Evolutionary conservation across 768 basidiomycete genomes (phyloP), one percentile per base, ranked within the genome.

Genomic region (Coprinopsis marcescibilis): DNA sequence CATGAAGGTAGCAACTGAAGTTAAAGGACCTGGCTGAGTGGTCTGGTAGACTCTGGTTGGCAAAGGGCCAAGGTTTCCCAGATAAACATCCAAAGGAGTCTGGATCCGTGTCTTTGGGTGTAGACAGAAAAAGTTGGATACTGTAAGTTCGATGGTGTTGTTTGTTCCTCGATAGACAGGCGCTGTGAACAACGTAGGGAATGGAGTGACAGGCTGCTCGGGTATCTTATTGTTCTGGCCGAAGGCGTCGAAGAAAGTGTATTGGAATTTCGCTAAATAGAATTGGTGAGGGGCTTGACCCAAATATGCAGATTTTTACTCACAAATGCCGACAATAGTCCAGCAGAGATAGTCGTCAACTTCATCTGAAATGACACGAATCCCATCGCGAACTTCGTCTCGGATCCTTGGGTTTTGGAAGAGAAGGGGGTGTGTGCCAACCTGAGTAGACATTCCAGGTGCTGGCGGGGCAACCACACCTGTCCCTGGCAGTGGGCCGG

Each of bases 301-400:
- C 39, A n/a, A n/a, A n/a, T 46, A 49, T 39, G 49, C 17, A 33
- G 15, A 43, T n/a, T 42, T 17, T 57, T 51, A 70, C 86, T 65
- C 66, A 93, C 93, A 90, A 43, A 95, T 93, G 30, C 93, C 90
- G 53, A 92, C 90, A 55, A 96, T 93, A 11, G 90, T 91, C 93
- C 93, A 96, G 58, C 89, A 91, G 48, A 94, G 69, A 70, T 91
- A 94, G 60, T 96, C 93, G 60, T 96, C 92, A 4, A 96, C 89
- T 64, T 91, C 88, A 56, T 95, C 92, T 19, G 80, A 84, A 45
- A 89, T 78, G 25, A 81, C 66, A 45, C 78, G 78, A 39, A 80
- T 73, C 13, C 86, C 89, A 53, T 89, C 86, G 61, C 85, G 85
- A 49, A 84, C 67, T 59, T 91, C 89, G 50, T 90, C 89, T 30